Percentiles rank a stretch among this genome's conserved stretches.
Evolutionary conservation across 192 early-diverging fungal species (phyloP).

Genomic region (Mortierella hygrophila): DNA sequence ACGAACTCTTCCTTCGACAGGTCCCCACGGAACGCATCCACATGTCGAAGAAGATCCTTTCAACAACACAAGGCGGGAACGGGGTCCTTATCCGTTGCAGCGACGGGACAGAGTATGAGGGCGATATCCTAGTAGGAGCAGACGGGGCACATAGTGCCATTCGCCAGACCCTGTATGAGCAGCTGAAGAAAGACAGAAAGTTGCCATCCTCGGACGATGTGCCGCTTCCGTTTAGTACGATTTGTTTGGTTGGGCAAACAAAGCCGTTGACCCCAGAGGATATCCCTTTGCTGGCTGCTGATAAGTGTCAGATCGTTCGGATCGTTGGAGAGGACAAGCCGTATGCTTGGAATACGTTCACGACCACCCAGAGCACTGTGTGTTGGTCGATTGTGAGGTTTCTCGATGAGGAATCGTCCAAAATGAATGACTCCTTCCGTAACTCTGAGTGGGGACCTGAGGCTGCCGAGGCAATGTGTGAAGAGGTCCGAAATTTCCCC

Average conservation of each 20-base stretch:
- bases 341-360: conserved; percentile 16
- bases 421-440: conserved; percentile 16
- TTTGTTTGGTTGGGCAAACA: conserved; percentile 23
- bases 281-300: neutral
- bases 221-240: neutral
- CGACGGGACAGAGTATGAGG: conserved; percentile 18
- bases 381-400: conserved; percentile 14
- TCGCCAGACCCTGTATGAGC: conserved; percentile 16
- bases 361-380: neutral
- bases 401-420: conserved; percentile 1
- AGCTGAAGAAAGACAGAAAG: neutral
- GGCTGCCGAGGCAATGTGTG: conserved; percentile 22
- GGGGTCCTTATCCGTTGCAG: conserved; percentile 25
- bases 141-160: conserved; percentile 45
- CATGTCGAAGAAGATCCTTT: conserved; percentile 17
- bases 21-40: conserved; percentile 17
- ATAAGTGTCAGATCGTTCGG: neutral
- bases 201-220: conserved; percentile 6
- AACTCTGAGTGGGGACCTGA: conserved; percentile 35
- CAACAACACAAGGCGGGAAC: conserved; percentile 6
- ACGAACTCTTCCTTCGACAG: neutral
- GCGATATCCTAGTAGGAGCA: conserved; percentile 42
- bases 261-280: neutral
- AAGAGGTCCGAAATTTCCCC: conserved; percentile 16
- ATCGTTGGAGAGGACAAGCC: neutral